These are phyloP conservation scores for Epichloe gansuensis DNA, from an alignment of 2,329 filamentous ascomycete genomes.

Conservation along the genomic window DNA sequence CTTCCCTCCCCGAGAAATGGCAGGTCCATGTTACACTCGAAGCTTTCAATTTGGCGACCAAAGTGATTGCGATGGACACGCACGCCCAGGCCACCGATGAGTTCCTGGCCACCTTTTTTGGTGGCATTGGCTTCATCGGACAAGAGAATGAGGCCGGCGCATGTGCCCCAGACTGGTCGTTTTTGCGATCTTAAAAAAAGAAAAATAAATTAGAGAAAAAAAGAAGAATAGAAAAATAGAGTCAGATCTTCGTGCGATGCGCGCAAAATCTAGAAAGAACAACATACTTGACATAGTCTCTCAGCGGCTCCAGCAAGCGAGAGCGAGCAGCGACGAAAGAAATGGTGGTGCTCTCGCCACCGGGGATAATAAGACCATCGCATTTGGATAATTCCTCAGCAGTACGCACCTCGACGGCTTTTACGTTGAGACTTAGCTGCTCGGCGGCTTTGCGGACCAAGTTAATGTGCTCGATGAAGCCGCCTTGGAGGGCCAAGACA, in stretches of 20 bases:
- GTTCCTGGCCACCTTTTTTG: constrained; percentile 82
- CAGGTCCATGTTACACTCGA: constrained; percentile 61
- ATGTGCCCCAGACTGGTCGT: constrained; percentile 90
- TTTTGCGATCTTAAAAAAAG: constrained; percentile 34
- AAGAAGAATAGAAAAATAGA: background rate
- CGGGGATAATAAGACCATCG: constrained; percentile 78
- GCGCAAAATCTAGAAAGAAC: no score
- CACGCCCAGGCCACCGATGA: constrained; percentile 85
- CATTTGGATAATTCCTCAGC: constrained; percentile 56
- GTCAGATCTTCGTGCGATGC: background rate
- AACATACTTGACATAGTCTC: constrained; percentile 79
- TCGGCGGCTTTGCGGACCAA: constrained; percentile 57
- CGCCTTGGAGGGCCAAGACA: constrained; percentile 72
- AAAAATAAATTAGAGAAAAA: background rate
- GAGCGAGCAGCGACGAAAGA: constrained; percentile 75
- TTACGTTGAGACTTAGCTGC: constrained; percentile 35
- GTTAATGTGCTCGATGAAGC: constrained; percentile 77
- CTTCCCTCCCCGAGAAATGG: constrained; percentile 45
- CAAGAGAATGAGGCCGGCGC: constrained; percentile 84
- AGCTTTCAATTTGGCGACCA: constrained; percentile 84
- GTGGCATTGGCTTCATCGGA: constrained; percentile 77
- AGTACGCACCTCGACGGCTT: constrained; percentile 71
- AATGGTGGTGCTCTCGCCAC: constrained; percentile 90
- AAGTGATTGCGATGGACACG: constrained; percentile 91
- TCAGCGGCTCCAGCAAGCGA: constrained; percentile 67